phyloP scores from a whole-genome alignment of 2,329 filamentous ascomycete species.

The Aspergillus sergii region DNA sequence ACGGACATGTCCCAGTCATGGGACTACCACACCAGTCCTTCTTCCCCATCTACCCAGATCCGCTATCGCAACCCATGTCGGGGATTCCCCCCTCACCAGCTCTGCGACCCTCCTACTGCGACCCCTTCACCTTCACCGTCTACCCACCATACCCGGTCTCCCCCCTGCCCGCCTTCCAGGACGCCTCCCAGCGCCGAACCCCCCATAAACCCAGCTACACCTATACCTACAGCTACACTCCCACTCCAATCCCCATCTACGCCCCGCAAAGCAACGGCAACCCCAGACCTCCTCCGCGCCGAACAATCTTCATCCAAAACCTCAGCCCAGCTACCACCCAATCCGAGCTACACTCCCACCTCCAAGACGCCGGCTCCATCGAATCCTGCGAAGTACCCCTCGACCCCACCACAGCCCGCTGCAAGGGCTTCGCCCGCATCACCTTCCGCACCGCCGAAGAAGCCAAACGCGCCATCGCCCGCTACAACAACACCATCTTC shows the following conservation, averaged over 20 bases:
- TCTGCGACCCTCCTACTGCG: conserved; percentile 31
- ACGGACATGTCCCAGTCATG: conserved; percentile 24
- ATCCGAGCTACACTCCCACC: conserved; percentile 30
- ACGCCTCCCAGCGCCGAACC: conserved; percentile 4
- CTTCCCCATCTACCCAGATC: conserved; percentile 33
- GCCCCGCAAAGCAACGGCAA: conserved; percentile 12
- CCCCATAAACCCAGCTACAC: conserved; percentile 8
- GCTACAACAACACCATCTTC: conserved; percentile 38
- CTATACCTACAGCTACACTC: conserved; percentile 15
- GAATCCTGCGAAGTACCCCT: conserved; percentile 36
- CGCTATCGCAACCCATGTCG: conserved; percentile 23
- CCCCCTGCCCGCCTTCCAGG: conserved; percentile 16
- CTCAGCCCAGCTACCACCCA: conserved; percentile 33
- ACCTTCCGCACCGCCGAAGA: conserved; percentile 38
- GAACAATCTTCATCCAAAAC: conserved; percentile 32
- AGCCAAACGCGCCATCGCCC: conserved; percentile 35
- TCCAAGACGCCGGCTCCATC: conserved; percentile 33
- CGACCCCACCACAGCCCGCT: conserved; percentile 23
- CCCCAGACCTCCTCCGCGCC: conserved; percentile 16
- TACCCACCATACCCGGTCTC: conserved; percentile 33
- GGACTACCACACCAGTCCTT: conserved; percentile 27
- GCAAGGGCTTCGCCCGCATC: conserved; percentile 30
- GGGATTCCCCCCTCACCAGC: conserved; percentile 33
- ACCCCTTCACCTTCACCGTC: conserved; percentile 29
- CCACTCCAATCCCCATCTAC: conserved; percentile 6